Evolutionary conservation across 164 flowering plant genomes (phyloP).

Genomic region (Umbellularia californica): DNA sequence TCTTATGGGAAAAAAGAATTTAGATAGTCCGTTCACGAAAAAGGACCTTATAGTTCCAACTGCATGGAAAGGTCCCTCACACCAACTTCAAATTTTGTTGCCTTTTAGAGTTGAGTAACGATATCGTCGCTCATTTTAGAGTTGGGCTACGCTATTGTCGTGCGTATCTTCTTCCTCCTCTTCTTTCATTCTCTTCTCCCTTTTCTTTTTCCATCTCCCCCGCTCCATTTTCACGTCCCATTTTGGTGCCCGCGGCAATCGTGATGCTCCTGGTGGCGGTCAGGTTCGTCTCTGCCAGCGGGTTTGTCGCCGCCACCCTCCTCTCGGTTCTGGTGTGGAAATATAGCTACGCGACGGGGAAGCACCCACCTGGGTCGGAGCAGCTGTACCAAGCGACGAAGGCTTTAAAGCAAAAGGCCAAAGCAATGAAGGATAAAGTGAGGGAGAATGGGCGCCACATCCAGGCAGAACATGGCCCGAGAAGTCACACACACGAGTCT

Average conservation of each 20-base stretch:
- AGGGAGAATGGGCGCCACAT: constrained; percentile 35
- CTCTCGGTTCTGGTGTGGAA: constrained; percentile 19
- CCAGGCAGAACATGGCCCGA: constrained; percentile 11
- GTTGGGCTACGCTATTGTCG: too few relatives aligned
- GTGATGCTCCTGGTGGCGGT: constrained; percentile 12
- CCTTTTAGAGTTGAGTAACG: too few relatives aligned
- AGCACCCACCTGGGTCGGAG: constrained; percentile 38
- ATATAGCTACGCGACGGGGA: constrained; percentile 15
- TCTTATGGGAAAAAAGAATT: too few relatives aligned
- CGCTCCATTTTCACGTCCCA: not conserved
- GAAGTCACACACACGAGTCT: not conserved
- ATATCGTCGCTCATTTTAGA: too few relatives aligned
- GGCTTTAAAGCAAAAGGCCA: constrained; percentile 33
- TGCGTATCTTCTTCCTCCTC: too few relatives aligned
- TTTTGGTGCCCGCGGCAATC: constrained; percentile 23
- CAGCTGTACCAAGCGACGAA: constrained; percentile 32
- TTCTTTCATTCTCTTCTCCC: too few relatives aligned
- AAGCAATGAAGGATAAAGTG: constrained; percentile 42
- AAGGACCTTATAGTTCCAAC: too few relatives aligned
- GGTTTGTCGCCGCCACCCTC: constrained; percentile 16
- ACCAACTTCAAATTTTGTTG: too few relatives aligned
- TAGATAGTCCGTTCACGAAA: too few relatives aligned
- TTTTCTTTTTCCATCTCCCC: too few relatives aligned
- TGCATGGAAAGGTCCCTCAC: too few relatives aligned
- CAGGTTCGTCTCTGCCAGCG: constrained; percentile 22